Percentiles rank a stretch among this genome's conserved stretches.
Evolutionary conservation across 768 basidiomycete genomes (phyloP).

Genomic region (Cystobasidium tubakii): DNA sequence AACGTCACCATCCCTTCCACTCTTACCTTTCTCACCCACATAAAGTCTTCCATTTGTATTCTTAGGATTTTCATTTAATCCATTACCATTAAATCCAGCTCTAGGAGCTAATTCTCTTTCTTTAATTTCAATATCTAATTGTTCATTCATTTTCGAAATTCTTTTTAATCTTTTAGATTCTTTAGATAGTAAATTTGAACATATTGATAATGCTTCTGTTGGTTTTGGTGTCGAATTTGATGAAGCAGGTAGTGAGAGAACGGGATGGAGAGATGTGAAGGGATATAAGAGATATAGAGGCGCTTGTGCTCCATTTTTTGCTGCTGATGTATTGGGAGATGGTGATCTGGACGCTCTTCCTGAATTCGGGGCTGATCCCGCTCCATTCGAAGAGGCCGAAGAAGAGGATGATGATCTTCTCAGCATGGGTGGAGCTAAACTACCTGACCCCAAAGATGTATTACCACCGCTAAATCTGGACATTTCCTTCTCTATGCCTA

Average conservation of each 20-base stretch:
- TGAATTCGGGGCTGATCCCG: slow-evolving; percentile 19
- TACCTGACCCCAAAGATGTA: neutral
- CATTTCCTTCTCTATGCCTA: slow-evolving; percentile 50
- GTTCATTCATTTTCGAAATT: neutral
- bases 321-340: slow-evolving; percentile 33
- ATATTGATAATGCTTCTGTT: slow-evolving; percentile 27
- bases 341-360: slow-evolving; percentile 21
- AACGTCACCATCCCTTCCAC: neutral
- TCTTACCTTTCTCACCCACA: slow-evolving; percentile 25
- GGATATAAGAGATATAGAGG: slow-evolving; percentile 36
- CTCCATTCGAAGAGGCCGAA: neutral
- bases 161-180: slow-evolving; percentile 21
- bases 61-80: slow-evolving; percentile 18
- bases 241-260: neutral
- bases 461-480: neutral
- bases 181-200: neutral
- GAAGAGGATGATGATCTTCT: slow-evolving; percentile 10
- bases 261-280: slow-evolving; percentile 35
- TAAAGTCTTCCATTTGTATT: neutral
- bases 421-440: slow-evolving; percentile 10
- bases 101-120: slow-evolving; percentile 24
- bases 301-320: slow-evolving; percentile 25
- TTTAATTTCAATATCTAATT: neutral
- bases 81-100: slow-evolving; percentile 35
- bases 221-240: neutral